Evolutionary conservation across 805 yeast species (phyloP), one percentile per base, ranked within the genome.

Genomic region (Candida maris): DNA sequence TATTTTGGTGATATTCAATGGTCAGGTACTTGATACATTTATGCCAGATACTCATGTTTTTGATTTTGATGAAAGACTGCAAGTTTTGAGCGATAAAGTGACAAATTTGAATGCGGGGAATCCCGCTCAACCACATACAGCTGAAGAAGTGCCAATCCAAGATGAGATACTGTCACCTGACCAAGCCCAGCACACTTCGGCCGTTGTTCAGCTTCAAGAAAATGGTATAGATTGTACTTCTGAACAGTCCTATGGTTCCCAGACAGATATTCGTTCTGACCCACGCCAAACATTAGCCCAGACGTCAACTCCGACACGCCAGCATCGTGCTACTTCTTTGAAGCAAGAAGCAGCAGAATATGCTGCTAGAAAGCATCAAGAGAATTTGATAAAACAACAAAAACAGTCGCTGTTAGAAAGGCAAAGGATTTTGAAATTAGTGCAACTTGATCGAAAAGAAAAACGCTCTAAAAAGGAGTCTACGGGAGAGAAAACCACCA

Each of bases 1-100:
- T 43, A 60, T 81, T 17, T 70, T 75, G 49, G 59, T 81, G 10
- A 65, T 84, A n/a, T 59, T 56, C 22, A 59, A 64, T 8, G 77
- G 81, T 5, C 53, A 61, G 26, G 62, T 78, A 4, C 42, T 73
- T 22, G 77, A 70, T 30, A 47, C 65, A 3, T 57, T 77, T 8
- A 57, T 59, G 6, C 67, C 59, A 5, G 65, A 58, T 3, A 45
- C 60, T 3, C 29, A 54, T 7, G 41, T 37, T 14, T 56, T 44
- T 4, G 52, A 46, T 20, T 61, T 71, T 33, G 54, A 47, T 15
- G 33, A 37, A 25, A 54, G 61, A 27, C 43, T 61, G 28, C 39
- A 35, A 21, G 51, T 39, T 25, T 48, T 41, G 1, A 14, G 27
- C 6, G 23, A 22, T n/a, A 36, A 37, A 7, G 22, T 24, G 13